Conservation (phyloP, 202 grass and related monocot species). For the Panicum virgatum region DNA sequence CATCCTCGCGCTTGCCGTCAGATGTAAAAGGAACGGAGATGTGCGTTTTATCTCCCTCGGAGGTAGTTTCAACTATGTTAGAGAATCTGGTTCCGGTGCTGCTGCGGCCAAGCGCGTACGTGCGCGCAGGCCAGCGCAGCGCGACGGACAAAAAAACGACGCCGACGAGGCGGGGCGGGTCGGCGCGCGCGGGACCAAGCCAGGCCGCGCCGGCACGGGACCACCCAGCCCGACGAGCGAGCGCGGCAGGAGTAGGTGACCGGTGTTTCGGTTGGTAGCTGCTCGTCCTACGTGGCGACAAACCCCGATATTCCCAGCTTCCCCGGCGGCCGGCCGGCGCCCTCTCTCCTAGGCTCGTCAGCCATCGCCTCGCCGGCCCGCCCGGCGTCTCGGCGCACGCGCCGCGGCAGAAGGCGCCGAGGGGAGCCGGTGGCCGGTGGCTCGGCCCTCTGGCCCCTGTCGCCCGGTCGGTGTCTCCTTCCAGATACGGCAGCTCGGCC, state of each 20-base stretch:
- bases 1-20: too few species aligned
- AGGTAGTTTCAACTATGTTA: too few species aligned
- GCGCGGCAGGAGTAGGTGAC: background rate
- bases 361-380: background rate
- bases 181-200: background rate
- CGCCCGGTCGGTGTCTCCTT: background rate
- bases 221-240: too few species aligned
- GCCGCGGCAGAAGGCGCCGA: background rate
- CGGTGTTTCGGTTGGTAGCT: constrained; percentile 32
- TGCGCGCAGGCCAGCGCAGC: constrained; percentile 23
- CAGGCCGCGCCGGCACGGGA: too few species aligned
- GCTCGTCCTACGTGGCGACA: background rate
- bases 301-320: background rate
- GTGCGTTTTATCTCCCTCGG: too few species aligned
- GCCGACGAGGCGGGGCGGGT: background rate
- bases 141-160: background rate
- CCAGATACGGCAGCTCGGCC: background rate
- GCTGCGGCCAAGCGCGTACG: constrained; percentile 43
- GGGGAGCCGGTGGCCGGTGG: background rate
- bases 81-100: too few species aligned
- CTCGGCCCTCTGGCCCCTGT: too few species aligned
- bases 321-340: background rate
- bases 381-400: background rate
- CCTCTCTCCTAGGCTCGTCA: background rate
- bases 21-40: too few species aligned